Conservation (phyloP, 2,329 filamentous ascomycete genomes). For the Penicillium brevicompactum region DNA sequence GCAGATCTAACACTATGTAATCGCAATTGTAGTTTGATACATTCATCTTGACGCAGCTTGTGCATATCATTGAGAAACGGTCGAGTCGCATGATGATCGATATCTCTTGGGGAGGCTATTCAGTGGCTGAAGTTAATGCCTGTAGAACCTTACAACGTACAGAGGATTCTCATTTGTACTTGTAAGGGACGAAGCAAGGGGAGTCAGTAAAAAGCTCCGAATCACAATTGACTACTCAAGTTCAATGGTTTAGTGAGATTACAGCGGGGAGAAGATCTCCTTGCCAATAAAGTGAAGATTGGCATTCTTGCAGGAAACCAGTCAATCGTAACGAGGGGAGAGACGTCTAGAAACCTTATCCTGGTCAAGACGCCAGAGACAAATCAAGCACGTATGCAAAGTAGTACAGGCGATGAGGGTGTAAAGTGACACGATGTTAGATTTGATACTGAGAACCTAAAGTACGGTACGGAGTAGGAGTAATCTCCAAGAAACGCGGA, state of each 20-base stretch:
- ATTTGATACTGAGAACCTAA: not conserved
- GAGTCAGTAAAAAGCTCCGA: conserved; percentile 15
- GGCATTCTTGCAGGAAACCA: not conserved
- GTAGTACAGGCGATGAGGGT: conserved; percentile 16
- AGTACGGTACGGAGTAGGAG: not conserved
- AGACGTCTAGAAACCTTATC: conserved; percentile 13
- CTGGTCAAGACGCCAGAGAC: conserved; percentile 1
- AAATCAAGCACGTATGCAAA: conserved; percentile 11
- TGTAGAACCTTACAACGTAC: conserved; percentile 16
- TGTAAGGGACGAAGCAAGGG: conserved; percentile 23
- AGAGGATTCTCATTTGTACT: not conserved
- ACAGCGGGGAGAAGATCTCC: not conserved
- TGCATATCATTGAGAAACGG: conserved; percentile 21
- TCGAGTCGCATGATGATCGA: conserved; percentile 20
- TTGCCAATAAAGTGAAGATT: not conserved
- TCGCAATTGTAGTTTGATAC: not conserved
- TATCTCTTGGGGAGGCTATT: not conserved
- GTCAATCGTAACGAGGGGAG: conserved; percentile 1
- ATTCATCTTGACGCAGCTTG: conserved; percentile 4
- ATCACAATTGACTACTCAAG: conserved; percentile 6
- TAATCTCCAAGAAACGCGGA: conserved; percentile 9
- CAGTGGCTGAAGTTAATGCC: conserved; percentile 19
- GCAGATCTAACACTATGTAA: not conserved
- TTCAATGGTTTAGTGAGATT: not conserved
- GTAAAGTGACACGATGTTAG: conserved; percentile 7